Percentiles rank a stretch among this genome's conserved stretches.
phyloP scores from a whole-genome alignment of 169 alveolate species.

The Eimeria zaria region DNA sequence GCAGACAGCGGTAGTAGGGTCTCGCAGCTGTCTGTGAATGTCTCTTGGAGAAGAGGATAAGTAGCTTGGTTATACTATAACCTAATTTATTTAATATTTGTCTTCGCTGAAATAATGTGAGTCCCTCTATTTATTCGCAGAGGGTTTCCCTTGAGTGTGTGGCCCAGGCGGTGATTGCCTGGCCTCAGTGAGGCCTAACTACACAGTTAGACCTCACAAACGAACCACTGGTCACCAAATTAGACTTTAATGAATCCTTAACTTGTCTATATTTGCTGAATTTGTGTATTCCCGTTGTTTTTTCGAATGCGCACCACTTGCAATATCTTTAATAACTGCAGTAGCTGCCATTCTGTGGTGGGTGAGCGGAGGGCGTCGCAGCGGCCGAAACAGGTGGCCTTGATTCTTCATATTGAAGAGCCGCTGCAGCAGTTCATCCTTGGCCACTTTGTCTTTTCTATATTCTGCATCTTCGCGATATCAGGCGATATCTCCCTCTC shows the following conservation, averaged over 20 bases:
- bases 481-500: not conserved
- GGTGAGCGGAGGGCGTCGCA: not conserved
- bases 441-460: not conserved
- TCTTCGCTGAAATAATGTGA: not conserved
- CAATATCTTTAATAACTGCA: not conserved
- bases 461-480: not conserved
- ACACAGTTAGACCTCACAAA: not conserved
- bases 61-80: not conserved
- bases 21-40: not conserved
- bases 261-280: no score
- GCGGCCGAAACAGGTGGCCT: not conserved
- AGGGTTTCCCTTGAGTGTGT: not conserved
- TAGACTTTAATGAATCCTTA: not conserved
- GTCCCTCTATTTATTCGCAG: not conserved
- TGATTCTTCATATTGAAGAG: not conserved
- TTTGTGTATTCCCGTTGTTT: not conserved
- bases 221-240: not conserved
- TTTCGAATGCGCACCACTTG: not conserved
- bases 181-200: not conserved
- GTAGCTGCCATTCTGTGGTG: not conserved
- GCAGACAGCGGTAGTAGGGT: not conserved
- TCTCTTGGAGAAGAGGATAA: not conserved
- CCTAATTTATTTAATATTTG: not conserved
- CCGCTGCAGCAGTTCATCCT: conserved; percentile 10
- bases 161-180: not conserved